A percentile compares a stretch with the other conserved stretches of the same genome.
phyloP scores from a whole-genome alignment of 345 rosid genomes.

The Salix viminalis region DNA sequence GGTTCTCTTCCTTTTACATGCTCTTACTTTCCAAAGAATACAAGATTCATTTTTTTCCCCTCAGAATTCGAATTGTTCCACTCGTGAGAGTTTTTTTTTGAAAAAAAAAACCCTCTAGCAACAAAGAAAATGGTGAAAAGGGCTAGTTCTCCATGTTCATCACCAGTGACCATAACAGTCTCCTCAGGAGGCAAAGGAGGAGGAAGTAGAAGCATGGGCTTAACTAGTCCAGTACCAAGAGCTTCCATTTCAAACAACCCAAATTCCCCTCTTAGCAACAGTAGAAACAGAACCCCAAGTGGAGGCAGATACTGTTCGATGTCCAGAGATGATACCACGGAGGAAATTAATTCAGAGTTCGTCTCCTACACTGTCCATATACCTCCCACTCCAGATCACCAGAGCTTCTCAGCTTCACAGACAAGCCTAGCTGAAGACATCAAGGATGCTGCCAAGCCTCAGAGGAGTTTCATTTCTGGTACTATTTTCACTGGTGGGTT shows the following conservation, averaged over 20 bases:
- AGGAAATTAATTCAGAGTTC: slow-evolving; percentile 44
- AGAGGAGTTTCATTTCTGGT: slow-evolving; percentile 47
- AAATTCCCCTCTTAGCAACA: slow-evolving; percentile 52
- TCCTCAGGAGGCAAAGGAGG: slow-evolving; percentile 60
- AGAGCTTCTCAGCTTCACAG: slow-evolving; percentile 46
- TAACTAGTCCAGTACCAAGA: slow-evolving; percentile 67
- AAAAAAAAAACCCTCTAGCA: not conserved
- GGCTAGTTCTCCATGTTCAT: slow-evolving; percentile 45
- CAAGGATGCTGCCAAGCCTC: slow-evolving; percentile 27
- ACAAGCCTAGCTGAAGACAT: slow-evolving; percentile 40
- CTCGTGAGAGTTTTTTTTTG: not conserved
- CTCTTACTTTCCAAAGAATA: not conserved
- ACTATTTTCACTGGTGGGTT: slow-evolving; percentile 67
- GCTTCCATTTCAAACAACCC: slow-evolving; percentile 52
- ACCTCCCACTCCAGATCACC: slow-evolving; percentile 78
- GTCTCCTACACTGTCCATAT: slow-evolving; percentile 71
- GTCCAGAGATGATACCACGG: slow-evolving; percentile 42
- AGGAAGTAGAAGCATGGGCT: slow-evolving; percentile 61
- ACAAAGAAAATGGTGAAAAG: slow-evolving; percentile 43
- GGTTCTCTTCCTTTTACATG: not conserved
- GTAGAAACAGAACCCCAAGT: slow-evolving; percentile 41
- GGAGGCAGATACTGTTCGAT: slow-evolving; percentile 58
- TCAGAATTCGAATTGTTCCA: not conserved
- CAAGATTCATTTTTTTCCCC: not conserved
- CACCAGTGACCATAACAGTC: slow-evolving; percentile 72